A percentile compares a stretch with the other conserved stretches of the same genome.
Conservation (phyloP, 805 yeast genomes). For the Metschnikowia matae region DNA sequence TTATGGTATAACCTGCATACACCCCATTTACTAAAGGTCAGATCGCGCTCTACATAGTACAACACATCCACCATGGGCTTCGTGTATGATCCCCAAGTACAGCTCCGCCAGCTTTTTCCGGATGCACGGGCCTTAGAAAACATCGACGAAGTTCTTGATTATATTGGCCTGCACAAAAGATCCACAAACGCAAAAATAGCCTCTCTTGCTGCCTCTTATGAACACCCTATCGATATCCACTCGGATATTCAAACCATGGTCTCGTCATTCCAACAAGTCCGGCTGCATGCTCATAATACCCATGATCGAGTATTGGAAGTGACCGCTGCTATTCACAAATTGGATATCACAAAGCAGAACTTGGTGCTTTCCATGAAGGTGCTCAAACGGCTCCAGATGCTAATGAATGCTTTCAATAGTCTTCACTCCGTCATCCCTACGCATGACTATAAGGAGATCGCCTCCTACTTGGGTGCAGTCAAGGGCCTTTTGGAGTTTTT, state of each 20-base stretch:
- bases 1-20: neutral
- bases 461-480: constrained; percentile 63
- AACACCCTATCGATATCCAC: constrained; percentile 21
- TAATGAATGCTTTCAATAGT: constrained; percentile 67
- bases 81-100: constrained; percentile 17
- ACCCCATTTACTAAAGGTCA: neutral
- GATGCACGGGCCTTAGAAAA: constrained; percentile 13
- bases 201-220: constrained; percentile 32
- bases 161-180: constrained; percentile 32
- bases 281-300: constrained; percentile 48
- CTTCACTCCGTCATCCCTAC: constrained; percentile 45
- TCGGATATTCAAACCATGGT: constrained; percentile 40
- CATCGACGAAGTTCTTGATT: constrained; percentile 13
- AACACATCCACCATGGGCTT: constrained; percentile 13
- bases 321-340: constrained; percentile 71
- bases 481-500: constrained; percentile 68
- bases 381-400: constrained; percentile 81
- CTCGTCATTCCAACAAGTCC: constrained; percentile 44
- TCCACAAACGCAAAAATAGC: constrained; percentile 46
- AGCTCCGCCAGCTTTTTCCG: constrained; percentile 17
- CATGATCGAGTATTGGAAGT: constrained; percentile 60
- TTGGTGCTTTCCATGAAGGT: constrained; percentile 81
- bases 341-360: constrained; percentile 82
- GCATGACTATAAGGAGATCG: constrained; percentile 52
- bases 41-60: neutral